phyloP scores from a whole-genome alignment of 129 eudicot genomes.

The Chrysanthemum seticuspe region DNA sequence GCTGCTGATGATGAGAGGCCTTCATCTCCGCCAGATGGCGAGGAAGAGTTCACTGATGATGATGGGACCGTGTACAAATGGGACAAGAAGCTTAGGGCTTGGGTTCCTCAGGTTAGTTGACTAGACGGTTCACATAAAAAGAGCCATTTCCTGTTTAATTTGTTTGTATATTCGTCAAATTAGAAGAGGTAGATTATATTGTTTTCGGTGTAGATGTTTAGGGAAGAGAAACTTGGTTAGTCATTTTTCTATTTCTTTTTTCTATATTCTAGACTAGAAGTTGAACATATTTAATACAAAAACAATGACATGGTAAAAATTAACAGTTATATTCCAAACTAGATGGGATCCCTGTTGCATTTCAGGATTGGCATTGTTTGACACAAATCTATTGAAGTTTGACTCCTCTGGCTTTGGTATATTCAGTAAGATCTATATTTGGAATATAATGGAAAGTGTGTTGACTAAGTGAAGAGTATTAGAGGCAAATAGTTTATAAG shows the following conservation, averaged over 20 bases:
- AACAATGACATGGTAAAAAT: not conserved
- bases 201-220: not conserved
- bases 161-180: not conserved
- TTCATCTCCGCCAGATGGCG: conserved; percentile 93
- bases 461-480: not conserved
- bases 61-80: conserved; percentile 96
- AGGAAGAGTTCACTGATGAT: conserved; percentile 92
- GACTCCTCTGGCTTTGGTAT: not conserved
- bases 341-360: not conserved
- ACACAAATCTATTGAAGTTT: not conserved
- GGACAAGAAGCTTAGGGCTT: conserved; percentile 76
- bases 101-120: conserved; percentile 94
- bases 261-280: not conserved
- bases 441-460: not conserved
- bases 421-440: not conserved
- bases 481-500: not conserved
- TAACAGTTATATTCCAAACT: not conserved
- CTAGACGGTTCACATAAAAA: not conserved
- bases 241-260: not conserved
- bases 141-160: conserved; percentile 5
- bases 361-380: not conserved
- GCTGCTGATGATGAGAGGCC: conserved; percentile 63
- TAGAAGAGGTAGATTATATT: conserved; percentile 9
- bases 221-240: not conserved
- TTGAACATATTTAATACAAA: not conserved